A percentile compares a stretch with the other conserved stretches of the same genome.
Evolutionary conservation across 257 asterid species (phyloP).

Genomic region (Fraxinus americana): DNA sequence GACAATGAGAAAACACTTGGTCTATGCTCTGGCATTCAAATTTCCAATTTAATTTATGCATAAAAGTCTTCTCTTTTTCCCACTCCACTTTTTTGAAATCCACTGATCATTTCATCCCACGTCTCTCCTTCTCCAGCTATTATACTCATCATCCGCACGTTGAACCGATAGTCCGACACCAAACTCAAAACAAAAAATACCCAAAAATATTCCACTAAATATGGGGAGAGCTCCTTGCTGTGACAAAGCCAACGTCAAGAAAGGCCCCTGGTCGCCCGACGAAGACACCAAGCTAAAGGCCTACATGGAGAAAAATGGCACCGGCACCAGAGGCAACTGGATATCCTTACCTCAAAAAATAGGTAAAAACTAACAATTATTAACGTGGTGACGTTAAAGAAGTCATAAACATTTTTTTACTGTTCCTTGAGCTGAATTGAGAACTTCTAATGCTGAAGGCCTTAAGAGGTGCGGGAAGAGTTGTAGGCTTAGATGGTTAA

Average conservation of each 20-base stretch:
- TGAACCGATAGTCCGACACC: not conserved
- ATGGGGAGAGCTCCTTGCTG: not conserved
- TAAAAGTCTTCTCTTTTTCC: not conserved
- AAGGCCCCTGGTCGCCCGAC: not conserved
- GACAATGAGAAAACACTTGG: not conserved
- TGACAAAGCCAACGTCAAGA: not conserved
- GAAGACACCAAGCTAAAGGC: not conserved
- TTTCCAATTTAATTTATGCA: not conserved
- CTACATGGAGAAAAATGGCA: not conserved
- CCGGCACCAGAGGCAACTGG: not conserved
- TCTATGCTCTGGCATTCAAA: not conserved
- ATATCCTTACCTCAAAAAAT: not conserved
- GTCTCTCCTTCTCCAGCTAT: not conserved
- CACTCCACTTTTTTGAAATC: not conserved
- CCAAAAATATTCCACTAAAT: not conserved
- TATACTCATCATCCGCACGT: not conserved
- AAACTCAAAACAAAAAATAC: no score
- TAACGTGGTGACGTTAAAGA: not conserved
- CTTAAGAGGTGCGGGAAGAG: slow-evolving; percentile 54
- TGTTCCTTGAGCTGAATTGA: not conserved
- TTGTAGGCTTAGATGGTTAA: slow-evolving; percentile 52
- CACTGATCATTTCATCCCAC: not conserved
- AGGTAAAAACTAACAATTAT: not conserved
- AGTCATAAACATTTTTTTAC: not conserved
- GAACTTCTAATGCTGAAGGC: slow-evolving; percentile 22